A percentile compares a stretch with the other conserved stretches of the same genome.
Evolutionary conservation across 2,329 filamentous ascomycete genomes (phyloP).

Genomic region (Phyllachora maydis): DNA sequence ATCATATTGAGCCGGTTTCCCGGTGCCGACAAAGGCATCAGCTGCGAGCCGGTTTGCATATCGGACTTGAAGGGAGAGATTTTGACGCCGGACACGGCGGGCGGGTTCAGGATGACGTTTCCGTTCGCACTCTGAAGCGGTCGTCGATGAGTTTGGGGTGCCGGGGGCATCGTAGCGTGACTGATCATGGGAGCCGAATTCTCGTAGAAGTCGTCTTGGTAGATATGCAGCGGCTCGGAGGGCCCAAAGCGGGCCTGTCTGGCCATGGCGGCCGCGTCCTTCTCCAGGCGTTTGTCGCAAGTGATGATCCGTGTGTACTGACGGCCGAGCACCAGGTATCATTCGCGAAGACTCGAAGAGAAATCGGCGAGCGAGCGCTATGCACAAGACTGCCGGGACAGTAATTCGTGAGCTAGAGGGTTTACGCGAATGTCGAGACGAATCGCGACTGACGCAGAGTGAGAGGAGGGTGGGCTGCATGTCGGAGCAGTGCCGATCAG

Average conservation of each 20-base stretch:
- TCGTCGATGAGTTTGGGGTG: slow-evolving; percentile 24
- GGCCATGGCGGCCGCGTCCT: slow-evolving; percentile 26
- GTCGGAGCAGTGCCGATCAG: no score
- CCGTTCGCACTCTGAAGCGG: slow-evolving; percentile 28
- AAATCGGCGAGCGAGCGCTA: no score
- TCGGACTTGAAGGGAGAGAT: slow-evolving; percentile 51
- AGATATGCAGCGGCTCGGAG: slow-evolving; percentile 28
- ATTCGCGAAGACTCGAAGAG: no score
- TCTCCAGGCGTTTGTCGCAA: no score
- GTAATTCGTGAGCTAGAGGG: no score
- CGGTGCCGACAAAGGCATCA: slow-evolving; percentile 32
- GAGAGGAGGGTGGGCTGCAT: no score
- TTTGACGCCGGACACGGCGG: slow-evolving; percentile 25
- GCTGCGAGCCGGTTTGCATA: slow-evolving; percentile 33
- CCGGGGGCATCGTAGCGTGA: slow-evolving; percentile 33
- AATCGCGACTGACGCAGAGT: no score
- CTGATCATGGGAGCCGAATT: slow-evolving; percentile 26
- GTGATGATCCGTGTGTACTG: no score
- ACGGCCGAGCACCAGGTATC: no score
- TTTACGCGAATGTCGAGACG: no score
- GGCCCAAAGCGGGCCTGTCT: slow-evolving; percentile 25
- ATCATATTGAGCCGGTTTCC: slow-evolving; percentile 46
- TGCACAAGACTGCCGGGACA: no score
- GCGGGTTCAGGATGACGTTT: slow-evolving; percentile 48
- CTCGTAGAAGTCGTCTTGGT: slow-evolving; percentile 27